Base-by-base conservation (phyloP, 345 rosid genomes). In the Psidium guajava region DNA sequence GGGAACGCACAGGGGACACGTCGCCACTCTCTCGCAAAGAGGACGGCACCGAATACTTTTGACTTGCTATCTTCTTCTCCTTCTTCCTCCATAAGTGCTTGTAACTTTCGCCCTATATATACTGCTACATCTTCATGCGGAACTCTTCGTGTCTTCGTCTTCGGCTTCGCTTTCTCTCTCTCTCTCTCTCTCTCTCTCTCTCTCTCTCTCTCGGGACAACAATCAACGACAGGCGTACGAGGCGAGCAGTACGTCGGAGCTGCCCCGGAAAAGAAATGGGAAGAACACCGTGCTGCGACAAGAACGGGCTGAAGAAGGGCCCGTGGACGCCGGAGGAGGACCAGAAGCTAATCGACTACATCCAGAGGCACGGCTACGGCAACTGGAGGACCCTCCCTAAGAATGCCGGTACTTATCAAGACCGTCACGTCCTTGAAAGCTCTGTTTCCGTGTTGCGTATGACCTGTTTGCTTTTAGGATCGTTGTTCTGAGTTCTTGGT, bases 311-410 rank as follows among this genome's bases (percentile, higher is more conserved):
- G 27, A 96, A 93, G 91, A 96, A 92, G 90, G 99, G 99, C 10
- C 96, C 99, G 32, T 96, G 99, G 99, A 96, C 96, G 16, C 87
- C 94, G 40, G 99, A 96, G 87, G 99, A 96, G 88, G 99, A 96
- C 83, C 90, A 90, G 88, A 95, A 91, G 82, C 89, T 96, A 83
- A 56, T 91, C 80, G 94, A 91, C 61, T 96, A 94, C 86, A 94
- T 96, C 85, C 90, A 94, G 16, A 91, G 90, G 85, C 95, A 96
- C 86, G 99, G 99, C 15, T 93, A 89, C 85, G 98, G 99, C 28
- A 95, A 94, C 85, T 96, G 99, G 99, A 93, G 98, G 85, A 92
- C 96, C n/a, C 96, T 96, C 36, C 99, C 99, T 10, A 93, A 94
- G 88, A 94, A 96, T 91, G 99, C 99, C 3, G 98, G 99, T 96